Conservation (phyloP, 257 asterid genomes). For the Catharanthus roseus region DNA sequence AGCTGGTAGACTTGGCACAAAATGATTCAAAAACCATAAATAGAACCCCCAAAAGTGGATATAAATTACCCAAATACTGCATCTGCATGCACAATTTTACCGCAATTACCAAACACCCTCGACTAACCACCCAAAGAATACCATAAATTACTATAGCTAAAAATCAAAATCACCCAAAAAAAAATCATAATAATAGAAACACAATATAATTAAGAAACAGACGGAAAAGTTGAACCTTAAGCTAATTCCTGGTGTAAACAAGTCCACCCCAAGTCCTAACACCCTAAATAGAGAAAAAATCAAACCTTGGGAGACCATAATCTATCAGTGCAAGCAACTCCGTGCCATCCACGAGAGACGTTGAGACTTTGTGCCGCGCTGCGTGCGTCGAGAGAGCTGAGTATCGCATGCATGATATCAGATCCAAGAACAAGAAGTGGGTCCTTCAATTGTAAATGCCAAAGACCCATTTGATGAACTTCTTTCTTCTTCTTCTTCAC, state of each 20-base stretch:
- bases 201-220: background rate
- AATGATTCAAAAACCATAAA: background rate
- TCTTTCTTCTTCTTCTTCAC: conserved; percentile 4
- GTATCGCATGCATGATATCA: conserved; percentile 52
- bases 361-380: conserved; percentile 57
- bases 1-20: background rate
- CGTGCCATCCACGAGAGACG: conserved; percentile 61
- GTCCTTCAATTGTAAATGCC: conserved; percentile 22
- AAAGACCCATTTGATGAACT: background rate
- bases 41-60: background rate
- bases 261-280: background rate
- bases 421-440: conserved; percentile 51
- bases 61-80: background rate
- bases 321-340: conserved; percentile 49
- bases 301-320: conserved; percentile 70
- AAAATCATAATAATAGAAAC: background rate
- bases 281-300: background rate
- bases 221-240: background rate
- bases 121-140: background rate
- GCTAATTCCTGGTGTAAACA: background rate
- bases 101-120: background rate
- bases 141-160: background rate
- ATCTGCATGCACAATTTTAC: background rate
- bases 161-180: background rate
- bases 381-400: conserved; percentile 59